Conservation (phyloP, 2,329 filamentous ascomycete genomes). For the Penicillium sp. region DNA sequence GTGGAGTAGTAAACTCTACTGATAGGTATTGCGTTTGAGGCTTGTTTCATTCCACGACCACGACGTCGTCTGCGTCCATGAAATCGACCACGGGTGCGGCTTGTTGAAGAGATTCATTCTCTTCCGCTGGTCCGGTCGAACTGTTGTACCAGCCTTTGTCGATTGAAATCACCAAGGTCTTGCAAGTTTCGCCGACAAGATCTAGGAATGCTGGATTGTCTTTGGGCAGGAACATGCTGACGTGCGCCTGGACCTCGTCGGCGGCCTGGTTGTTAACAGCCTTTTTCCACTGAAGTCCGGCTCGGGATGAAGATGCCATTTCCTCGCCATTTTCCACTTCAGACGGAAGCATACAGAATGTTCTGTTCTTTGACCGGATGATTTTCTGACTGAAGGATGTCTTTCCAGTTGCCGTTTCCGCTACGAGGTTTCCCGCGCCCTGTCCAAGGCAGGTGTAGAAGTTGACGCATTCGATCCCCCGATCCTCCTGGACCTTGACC, state of each 20-base stretch:
- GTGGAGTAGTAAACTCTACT: slow-evolving; percentile 12
- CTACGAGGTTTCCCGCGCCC: slow-evolving; percentile 57
- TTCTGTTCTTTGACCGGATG: slow-evolving; percentile 66
- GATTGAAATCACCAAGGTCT: slow-evolving; percentile 47
- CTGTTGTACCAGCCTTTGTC: slow-evolving; percentile 49
- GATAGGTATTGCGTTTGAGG: neutral
- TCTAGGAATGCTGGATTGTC: slow-evolving; percentile 54
- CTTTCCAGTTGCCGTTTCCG: slow-evolving; percentile 31
- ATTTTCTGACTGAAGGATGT: slow-evolving; percentile 45
- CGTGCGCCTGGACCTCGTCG: slow-evolving; percentile 84
- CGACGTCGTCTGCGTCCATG: slow-evolving; percentile 44
- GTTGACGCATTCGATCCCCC: slow-evolving; percentile 79
- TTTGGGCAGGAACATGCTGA: slow-evolving; percentile 53
- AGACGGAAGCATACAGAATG: slow-evolving; percentile 84
- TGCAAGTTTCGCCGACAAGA: slow-evolving; percentile 47
- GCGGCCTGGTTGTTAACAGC: slow-evolving; percentile 78
- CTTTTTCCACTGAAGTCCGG: slow-evolving; percentile 67
- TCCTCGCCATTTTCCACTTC: slow-evolving; percentile 48
- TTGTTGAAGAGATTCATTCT: slow-evolving; percentile 26
- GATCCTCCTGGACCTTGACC: slow-evolving; percentile 66
- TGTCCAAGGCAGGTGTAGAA: slow-evolving; percentile 84
- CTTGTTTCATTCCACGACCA: slow-evolving; percentile 39
- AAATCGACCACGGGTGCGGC: slow-evolving; percentile 32
- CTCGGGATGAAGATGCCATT: slow-evolving; percentile 26
- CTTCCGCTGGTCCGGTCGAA: slow-evolving; percentile 33